Base-by-base conservation (phyloP, 345 rosid genomes). In the Hypericum androsaemum region DNA sequence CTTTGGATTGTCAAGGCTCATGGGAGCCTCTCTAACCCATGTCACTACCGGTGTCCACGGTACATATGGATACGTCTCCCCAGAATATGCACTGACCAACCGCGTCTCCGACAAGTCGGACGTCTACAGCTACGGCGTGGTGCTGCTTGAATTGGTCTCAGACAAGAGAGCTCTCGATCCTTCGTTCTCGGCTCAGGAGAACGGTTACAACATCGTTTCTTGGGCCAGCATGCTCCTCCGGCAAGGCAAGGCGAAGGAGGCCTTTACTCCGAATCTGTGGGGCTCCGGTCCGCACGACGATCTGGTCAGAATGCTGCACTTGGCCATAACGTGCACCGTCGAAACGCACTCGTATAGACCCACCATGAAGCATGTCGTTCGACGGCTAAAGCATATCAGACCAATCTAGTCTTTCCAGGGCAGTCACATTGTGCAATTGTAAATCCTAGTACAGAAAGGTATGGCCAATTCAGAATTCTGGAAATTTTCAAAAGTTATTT, bases 91-190 rank as follows among this genome's bases (percentile, higher is more conserved):
- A 7, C 43, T 67, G 77, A 72, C 73, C 40, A 64, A 70, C 28
- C 64, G 70, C 3, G 70, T 67, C 16, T 64, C 70, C 5, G 70
- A 67, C 43, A 72, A 67, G 39, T 62, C 70, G 12, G 76, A 72
- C 39, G 72, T 72, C 37, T 72, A 67, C 56, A 67, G 70, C 69
- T 67, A 67, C 45, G 76, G 76, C 0, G 67, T 72, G 39, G 72
- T 72, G 65, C 55, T 72, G 40, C 76, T 72, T 8, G 76, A 72
- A 64, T 53, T 67, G 64, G 57, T 72, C 36, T 64, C 70, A 13
- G 73, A 67, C 39, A 64, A 72, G 50, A 64, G 61, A 9, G 66
- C 70, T 7, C 37, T 67, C 66, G 76, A 72, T 39, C 72, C 73
- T 49, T 72, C 73, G 12, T 64, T 72, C 58, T 72, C 70, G 28